phyloP scores from a whole-genome alignment of 805 yeast genomes.

The Ogataea trehaloabstinens region DNA sequence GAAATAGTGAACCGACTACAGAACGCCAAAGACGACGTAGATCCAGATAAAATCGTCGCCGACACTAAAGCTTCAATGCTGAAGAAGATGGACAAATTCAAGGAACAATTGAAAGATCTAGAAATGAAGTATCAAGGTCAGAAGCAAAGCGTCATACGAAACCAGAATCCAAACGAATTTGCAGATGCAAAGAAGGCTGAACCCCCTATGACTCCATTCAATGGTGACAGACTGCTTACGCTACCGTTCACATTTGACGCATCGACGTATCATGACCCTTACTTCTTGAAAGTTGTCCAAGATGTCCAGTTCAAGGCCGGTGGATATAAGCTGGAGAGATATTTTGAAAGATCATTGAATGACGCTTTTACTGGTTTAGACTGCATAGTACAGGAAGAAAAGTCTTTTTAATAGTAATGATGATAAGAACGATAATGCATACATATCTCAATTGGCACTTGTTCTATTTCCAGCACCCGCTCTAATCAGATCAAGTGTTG shows the following conservation, averaged over 20 bases:
- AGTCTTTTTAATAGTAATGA: conserved; percentile 17
- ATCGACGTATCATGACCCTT: conserved; percentile 58
- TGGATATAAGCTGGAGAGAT: conserved; percentile 73
- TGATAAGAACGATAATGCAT: not conserved
- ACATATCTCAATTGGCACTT: conserved; percentile 50
- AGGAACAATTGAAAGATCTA: conserved; percentile 50
- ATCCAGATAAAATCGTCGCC: conserved; percentile 41
- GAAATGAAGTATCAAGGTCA: conserved; percentile 29
- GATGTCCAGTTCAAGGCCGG: conserved; percentile 76
- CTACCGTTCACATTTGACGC: conserved; percentile 44
- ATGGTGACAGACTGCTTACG: conserved; percentile 73
- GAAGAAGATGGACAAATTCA: conserved; percentile 63
- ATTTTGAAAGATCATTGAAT: conserved; percentile 72
- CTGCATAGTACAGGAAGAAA: conserved; percentile 69
- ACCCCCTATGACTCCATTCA: conserved; percentile 88
- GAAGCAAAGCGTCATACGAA: conserved; percentile 26
- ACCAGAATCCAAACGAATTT: conserved; percentile 28
- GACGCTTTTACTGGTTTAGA: conserved; percentile 91
- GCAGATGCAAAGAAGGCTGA: conserved; percentile 20
- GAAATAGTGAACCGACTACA: conserved; percentile 55
- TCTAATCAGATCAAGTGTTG: conserved; percentile 54
- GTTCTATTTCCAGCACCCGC: conserved; percentile 78
- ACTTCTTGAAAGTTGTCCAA: conserved; percentile 35
- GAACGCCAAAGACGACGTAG: conserved; percentile 33
- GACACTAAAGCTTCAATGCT: conserved; percentile 52